Evolutionary conservation across 495 filamentous ascomycete species (phyloP), one percentile per base, ranked within the genome.

Genomic region (Penicillium angulare): DNA sequence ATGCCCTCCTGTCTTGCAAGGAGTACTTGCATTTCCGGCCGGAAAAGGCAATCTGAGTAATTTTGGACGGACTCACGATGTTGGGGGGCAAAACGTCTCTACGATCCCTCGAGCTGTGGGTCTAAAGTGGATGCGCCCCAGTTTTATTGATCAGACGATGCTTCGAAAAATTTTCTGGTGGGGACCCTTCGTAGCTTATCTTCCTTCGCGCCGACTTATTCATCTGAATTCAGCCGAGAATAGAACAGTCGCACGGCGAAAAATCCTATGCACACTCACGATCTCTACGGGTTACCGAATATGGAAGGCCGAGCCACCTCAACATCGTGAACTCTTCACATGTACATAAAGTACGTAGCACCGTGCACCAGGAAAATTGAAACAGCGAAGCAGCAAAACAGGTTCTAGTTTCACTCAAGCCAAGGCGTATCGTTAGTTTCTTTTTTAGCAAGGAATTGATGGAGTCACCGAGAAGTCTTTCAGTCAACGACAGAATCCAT

Each of bases 101-200:
- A 7, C 36, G 36, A 39, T 39, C 43, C 43, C 10, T 45, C 27
- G n/a, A 35, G 31, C 26, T 21, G 43, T 46, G 43, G 43, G 31
- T 46, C 27, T 22, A 18, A n/a, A 17, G 31, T 46, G 43, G 43
- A 23, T 33, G 9, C 12, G 47, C 21, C 35, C 36, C 38, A 12
- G 16, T 21, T 40, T 31, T 23, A 17, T 50, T 55, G 62, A 63
- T 65, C 62, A 63, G 57, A 57, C 63, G 59, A 63, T 63, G 36
- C 59, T 60, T 58, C 59, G 59, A 65, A 59, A 59, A 35, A 17
- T 52, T 60, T 63, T 63, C 57, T 53, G 35, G 60, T 65, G 62
- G 62, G 49, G 59, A 57, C 60, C 17, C 16, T 52, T 21, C 49
- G 56, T 53, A 65, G 56, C 62, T 65, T 65, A 65, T 63, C 59